phyloP scores from a whole-genome alignment of 768 basidiomycete genomes.

The Suillus luteus region DNA sequence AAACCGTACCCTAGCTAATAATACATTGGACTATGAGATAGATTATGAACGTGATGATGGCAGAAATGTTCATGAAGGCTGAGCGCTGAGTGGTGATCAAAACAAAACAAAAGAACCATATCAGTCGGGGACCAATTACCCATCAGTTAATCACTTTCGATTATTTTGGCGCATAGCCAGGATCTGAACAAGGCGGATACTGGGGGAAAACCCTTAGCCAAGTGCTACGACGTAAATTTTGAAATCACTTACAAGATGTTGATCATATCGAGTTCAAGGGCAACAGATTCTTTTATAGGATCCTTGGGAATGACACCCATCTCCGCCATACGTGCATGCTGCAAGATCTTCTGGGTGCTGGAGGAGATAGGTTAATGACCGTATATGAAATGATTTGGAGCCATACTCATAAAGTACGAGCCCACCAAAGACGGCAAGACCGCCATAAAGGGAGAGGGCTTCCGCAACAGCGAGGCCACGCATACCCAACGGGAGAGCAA shows the following conservation, averaged over 20 bases:
- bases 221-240: background rate
- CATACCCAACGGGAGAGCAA: slow-evolving; percentile 84
- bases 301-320: slow-evolving; percentile 66
- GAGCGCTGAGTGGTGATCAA: slow-evolving; percentile 1
- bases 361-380: slow-evolving; percentile 5
- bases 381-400: slow-evolving; percentile 3
- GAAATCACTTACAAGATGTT: slow-evolving; percentile 73
- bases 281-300: slow-evolving; percentile 76
- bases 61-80: background rate
- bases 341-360: slow-evolving; percentile 84
- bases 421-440: slow-evolving; percentile 83
- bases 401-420: slow-evolving; percentile 88
- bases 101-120: background rate
- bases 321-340: slow-evolving; percentile 75
- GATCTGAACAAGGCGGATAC: slow-evolving; percentile 81
- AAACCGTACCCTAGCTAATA: slow-evolving; percentile 8
- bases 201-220: slow-evolving; percentile 31
- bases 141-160: slow-evolving; percentile 44
- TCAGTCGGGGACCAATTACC: background rate
- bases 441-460: slow-evolving; percentile 81
- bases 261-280: slow-evolving; percentile 83
- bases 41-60: background rate
- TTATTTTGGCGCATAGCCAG: slow-evolving; percentile 65
- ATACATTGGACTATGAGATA: slow-evolving; percentile 3
- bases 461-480: slow-evolving; percentile 77